Conservation (phyloP, 1,284 basidiomycete genomes). For the Polyporus tsugae region DNA sequence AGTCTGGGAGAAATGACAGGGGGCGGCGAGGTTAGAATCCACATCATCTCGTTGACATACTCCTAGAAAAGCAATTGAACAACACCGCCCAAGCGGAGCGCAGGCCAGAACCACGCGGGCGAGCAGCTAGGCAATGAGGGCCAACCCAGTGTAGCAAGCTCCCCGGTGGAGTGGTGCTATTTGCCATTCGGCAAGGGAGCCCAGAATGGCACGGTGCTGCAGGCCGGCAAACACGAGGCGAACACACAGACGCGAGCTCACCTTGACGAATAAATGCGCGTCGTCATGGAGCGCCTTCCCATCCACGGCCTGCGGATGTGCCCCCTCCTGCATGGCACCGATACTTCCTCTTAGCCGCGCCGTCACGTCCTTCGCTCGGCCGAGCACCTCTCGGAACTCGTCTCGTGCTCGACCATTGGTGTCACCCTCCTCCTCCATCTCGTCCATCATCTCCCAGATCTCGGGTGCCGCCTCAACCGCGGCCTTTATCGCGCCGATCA, state of each 20-base stretch:
- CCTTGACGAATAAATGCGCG: slow-evolving; percentile 78
- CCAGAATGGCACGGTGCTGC: slow-evolving; percentile 3
- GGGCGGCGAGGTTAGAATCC: slow-evolving; percentile 1
- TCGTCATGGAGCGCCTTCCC: slow-evolving; percentile 70
- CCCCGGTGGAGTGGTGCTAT: neutral
- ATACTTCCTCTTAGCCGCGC: slow-evolving; percentile 63
- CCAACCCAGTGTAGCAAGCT: neutral
- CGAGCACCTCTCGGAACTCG: slow-evolving; percentile 59
- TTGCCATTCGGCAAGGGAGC: slow-evolving; percentile 3
- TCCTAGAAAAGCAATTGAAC: slow-evolving; percentile 11
- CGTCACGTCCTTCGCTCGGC: slow-evolving; percentile 65
- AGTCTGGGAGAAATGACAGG: slow-evolving; percentile 50
- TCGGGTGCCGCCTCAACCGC: slow-evolving; percentile 76
- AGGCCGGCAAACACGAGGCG: slow-evolving; percentile 25
- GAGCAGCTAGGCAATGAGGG: neutral
- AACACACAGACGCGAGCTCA: slow-evolving; percentile 39
- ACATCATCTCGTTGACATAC: neutral
- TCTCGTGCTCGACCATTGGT: neutral
- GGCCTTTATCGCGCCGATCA: slow-evolving; percentile 70
- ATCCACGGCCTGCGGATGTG: slow-evolving; percentile 48
- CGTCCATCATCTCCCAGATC: slow-evolving; percentile 78
- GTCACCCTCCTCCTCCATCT: slow-evolving; percentile 55
- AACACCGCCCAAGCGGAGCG: slow-evolving; percentile 5
- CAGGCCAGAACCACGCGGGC: neutral
- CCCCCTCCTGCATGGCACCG: slow-evolving; percentile 55